Evolutionary conservation across 257 asterid genomes (phyloP).

Genomic region (Paulownia fortunei): DNA sequence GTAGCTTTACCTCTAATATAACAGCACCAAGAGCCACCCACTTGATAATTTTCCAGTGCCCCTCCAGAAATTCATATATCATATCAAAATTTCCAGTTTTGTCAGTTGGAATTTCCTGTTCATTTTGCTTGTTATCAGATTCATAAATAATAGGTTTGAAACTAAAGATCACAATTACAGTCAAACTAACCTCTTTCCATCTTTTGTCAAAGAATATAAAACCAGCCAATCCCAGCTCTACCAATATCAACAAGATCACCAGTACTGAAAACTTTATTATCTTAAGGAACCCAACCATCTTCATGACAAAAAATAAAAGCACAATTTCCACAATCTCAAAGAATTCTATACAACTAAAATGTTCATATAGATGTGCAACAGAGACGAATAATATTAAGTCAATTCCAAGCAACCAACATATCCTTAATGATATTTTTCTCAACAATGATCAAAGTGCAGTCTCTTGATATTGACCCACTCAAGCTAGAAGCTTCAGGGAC

Average conservation of each 20-base stretch:
- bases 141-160: background rate
- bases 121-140: constrained; percentile 21
- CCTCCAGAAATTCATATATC: constrained; percentile 71
- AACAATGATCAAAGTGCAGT: background rate
- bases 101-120: constrained; percentile 59
- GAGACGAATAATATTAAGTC: background rate
- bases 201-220: constrained; percentile 89
- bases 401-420: background rate
- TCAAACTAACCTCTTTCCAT: constrained; percentile 81
- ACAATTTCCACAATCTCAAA: background rate
- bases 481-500: background rate
- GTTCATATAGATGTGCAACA: background rate
- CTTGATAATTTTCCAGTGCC: constrained; percentile 72
- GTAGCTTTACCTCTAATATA: constrained; percentile 64
- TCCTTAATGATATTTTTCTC: background rate
- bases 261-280: constrained; percentile 69
- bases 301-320: constrained; percentile 3
- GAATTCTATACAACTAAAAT: background rate
- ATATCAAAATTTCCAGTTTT: constrained; percentile 52
- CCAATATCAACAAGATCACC: constrained; percentile 79
- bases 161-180: constrained; percentile 18
- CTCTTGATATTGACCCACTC: constrained; percentile 1
- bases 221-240: constrained; percentile 82
- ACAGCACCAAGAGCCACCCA: constrained; percentile 84
- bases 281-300: constrained; percentile 69